Evolutionary conservation across 768 basidiomycete species (phyloP).

Genomic region (Panellus pusillus): DNA sequence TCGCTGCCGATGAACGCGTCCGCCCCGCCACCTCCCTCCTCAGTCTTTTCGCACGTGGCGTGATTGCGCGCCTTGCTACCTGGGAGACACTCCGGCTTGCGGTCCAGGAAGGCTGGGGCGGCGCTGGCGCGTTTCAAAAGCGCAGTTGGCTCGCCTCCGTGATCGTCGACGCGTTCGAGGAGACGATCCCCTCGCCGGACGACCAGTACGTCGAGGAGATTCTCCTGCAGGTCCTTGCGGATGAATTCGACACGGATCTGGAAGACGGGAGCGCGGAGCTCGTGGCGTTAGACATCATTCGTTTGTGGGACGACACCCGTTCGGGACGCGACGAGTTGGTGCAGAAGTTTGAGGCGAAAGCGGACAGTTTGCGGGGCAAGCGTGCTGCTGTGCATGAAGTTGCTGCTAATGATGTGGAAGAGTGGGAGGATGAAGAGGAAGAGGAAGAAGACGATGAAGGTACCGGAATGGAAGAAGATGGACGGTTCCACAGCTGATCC

Average conservation of each 20-base stretch:
- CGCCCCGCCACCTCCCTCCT: slow-evolving; percentile 40
- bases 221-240: slow-evolving; percentile 78
- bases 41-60: slow-evolving; percentile 85
- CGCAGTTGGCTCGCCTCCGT: slow-evolving; percentile 82
- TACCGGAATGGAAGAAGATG: slow-evolving; percentile 44
- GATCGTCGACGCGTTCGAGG: slow-evolving; percentile 78
- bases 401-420: slow-evolving; percentile 43
- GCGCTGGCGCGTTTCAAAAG: slow-evolving; percentile 66
- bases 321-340: slow-evolving; percentile 51
- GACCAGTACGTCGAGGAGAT: slow-evolving; percentile 78
- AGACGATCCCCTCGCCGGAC: slow-evolving; percentile 51
- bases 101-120: slow-evolving; percentile 86
- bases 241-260: slow-evolving; percentile 82
- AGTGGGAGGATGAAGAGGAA: slow-evolving; percentile 45
- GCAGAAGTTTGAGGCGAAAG: slow-evolving; percentile 60
- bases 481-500: slow-evolving; percentile 56
- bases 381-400: slow-evolving; percentile 48
- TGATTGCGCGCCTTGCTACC: slow-evolving; percentile 74
- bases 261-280: slow-evolving; percentile 82
- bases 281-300: slow-evolving; percentile 72
- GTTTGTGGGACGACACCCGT: slow-evolving; percentile 59
- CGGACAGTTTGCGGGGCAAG: slow-evolving; percentile 58
- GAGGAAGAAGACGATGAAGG: slow-evolving; percentile 40
- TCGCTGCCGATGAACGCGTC: not conserved
- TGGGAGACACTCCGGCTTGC: slow-evolving; percentile 90